Conservation (phyloP, 305 asterid species). For the Fraxinus nigra region DNA sequence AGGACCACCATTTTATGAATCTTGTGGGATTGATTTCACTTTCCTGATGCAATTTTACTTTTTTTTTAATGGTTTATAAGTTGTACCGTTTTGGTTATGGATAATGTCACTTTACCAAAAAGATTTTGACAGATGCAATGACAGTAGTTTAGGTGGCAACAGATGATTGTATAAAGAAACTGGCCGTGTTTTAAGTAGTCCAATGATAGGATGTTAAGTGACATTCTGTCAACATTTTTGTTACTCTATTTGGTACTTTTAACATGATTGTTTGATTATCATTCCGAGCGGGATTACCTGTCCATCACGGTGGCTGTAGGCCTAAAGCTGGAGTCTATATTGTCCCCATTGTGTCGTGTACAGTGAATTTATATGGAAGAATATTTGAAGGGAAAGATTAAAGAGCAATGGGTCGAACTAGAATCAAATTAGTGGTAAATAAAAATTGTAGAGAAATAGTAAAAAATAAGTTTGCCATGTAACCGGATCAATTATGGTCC, state of each 20-base stretch:
- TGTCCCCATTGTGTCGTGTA: not conserved
- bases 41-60: conserved; percentile 20
- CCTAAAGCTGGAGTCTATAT: not conserved
- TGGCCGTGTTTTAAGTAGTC: too few relatives aligned
- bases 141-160: too few relatives aligned
- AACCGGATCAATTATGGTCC: not conserved
- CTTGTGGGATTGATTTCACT: conserved; percentile 29
- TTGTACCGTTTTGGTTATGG: conserved; percentile 11
- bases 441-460: not conserved
- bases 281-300: not conserved
- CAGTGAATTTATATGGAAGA: not conserved
- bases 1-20: conserved; percentile 57
- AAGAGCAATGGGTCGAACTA: not conserved
- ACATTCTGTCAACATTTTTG: too few relatives aligned
- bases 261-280: not conserved
- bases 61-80: conserved; percentile 13
- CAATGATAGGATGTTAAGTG: too few relatives aligned
- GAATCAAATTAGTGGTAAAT: not conserved
- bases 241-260: too few relatives aligned
- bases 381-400: not conserved
- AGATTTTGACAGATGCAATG: too few relatives aligned
- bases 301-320: not conserved
- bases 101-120: too few relatives aligned
- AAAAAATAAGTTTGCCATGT: not conserved
- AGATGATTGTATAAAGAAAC: too few relatives aligned